Evolutionary conservation across 331 rosid genomes (phyloP), one percentile per base, ranked within the genome.

Genomic region (Acacia pycnantha): DNA sequence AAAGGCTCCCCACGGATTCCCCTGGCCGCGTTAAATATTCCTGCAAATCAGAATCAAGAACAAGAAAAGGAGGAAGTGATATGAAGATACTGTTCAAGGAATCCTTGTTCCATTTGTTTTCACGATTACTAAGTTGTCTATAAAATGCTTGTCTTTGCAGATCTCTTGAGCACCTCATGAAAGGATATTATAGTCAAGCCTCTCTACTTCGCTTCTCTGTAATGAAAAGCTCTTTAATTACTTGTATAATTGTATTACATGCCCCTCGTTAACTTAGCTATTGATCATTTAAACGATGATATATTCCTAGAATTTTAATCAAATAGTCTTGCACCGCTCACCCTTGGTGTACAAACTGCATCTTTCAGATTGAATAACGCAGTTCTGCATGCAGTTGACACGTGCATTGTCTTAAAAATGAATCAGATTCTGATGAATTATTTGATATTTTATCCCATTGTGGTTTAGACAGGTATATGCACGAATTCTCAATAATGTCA

Each of bases 21-120:
- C 83, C 82, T 73, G 84, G 80, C 89, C 81, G 88, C 86, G 86
- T 88, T 88, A 87, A 83, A 89, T 91, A 86, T 89, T 87, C 93
- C 83, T 43, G 44, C 82, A 86, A 77, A 89, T 91, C 91, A 85
- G 89, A 88, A 91, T 91, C 93, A 82, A 84, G 78, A 76, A 88
- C 90, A 87, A 83, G 87, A 79, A 79, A 82, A 82, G 82, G 61
- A 77, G 83, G 78, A 91, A 78, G 89, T 84, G 87, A 85, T 74
- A 40, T 85, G 81, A 58, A 90, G 87, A 81, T 87, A 85, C 86
- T 91, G 77, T 87, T 86, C 87, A 83, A 87, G 89, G 86, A 88
- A 85, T 73, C 76, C 43, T 79, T 77, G 47, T 33, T 56, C 70
- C 48, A 8, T 56, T 43, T 44, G 37, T 73, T 76, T 78, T 77